Conservation (phyloP, 139 green algal species). For the Closterium sp. region DNA sequence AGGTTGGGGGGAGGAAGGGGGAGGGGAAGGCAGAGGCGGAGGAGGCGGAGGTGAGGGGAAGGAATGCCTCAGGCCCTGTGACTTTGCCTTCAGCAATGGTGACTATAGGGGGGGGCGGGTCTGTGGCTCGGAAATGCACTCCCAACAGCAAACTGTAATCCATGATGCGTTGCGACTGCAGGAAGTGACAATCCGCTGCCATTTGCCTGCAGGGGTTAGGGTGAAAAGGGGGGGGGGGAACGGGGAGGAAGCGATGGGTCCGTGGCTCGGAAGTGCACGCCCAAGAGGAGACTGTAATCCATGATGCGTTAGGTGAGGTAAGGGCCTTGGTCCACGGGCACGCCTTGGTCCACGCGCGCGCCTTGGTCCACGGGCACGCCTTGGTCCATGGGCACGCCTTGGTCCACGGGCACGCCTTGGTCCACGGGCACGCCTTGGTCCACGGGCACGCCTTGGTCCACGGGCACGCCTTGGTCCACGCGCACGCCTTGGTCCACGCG, state of each 20-base stretch:
- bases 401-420: too few relatives aligned
- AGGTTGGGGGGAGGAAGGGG: too few relatives aligned
- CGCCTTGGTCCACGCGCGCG: too few relatives aligned
- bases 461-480: too few relatives aligned
- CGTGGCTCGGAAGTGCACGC: slow-evolving; percentile 55
- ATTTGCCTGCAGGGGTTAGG: slow-evolving; percentile 66
- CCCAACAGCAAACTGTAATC: slow-evolving; percentile 89
- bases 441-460: too few relatives aligned
- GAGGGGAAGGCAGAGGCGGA: not conserved
- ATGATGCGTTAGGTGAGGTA: slow-evolving; percentile 83
- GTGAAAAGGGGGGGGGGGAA: too few relatives aligned
- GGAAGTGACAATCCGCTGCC: slow-evolving; percentile 58
- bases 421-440: too few relatives aligned
- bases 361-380: too few relatives aligned
- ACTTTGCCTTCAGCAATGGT: not conserved
- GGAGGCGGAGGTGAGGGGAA: not conserved
- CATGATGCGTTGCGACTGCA: slow-evolving; percentile 79
- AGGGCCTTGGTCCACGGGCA: too few relatives aligned
- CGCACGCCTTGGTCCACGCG: too few relatives aligned
- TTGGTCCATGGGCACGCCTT: too few relatives aligned
- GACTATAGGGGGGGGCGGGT: slow-evolving; percentile 19
- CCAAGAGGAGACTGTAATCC: slow-evolving; percentile 89
- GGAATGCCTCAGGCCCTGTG: not conserved
- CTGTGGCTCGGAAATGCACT: slow-evolving; percentile 50
- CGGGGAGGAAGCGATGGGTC: not conserved